phyloP scores from a whole-genome alignment of 2,329 filamentous ascomycete species.

The Aspergillus novofumigatus region DNA sequence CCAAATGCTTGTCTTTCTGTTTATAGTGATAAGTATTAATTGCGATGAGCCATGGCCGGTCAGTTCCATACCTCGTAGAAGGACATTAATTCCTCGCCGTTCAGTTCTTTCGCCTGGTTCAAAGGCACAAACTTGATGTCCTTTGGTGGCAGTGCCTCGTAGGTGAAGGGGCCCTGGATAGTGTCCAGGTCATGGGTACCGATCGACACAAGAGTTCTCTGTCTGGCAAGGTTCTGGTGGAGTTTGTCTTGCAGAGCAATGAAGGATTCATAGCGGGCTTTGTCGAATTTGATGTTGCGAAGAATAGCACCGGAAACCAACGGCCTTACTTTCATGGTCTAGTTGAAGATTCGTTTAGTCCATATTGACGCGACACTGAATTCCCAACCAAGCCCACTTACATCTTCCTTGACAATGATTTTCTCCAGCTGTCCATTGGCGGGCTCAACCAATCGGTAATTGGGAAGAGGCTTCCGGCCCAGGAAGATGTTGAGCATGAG shows the following conservation, averaged over 20 bases:
- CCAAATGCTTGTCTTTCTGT: conserved; percentile 83
- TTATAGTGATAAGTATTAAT: conserved; percentile 11
- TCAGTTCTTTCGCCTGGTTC: conserved; percentile 88
- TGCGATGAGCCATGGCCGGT: not conserved
- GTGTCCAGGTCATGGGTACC: conserved; percentile 96
- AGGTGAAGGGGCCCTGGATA: conserved; percentile 89
- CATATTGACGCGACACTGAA: not conserved
- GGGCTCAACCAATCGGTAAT: conserved; percentile 72
- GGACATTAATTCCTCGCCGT: conserved; percentile 80
- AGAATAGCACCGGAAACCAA: conserved; percentile 87
- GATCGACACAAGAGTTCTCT: conserved; percentile 91
- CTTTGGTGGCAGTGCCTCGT: conserved; percentile 86
- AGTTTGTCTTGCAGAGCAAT: conserved; percentile 97
- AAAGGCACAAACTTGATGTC: conserved; percentile 87
- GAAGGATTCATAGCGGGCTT: conserved; percentile 93
- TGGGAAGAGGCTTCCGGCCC: conserved; percentile 68
- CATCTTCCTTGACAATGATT: conserved; percentile 70
- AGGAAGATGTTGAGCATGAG: conserved; percentile 95
- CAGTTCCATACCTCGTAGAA: conserved; percentile 66
- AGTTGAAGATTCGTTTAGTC: conserved; percentile 1
- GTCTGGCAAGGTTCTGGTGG: conserved; percentile 89
- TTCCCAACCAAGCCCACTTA: conserved; percentile 27
- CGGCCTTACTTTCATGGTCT: conserved; percentile 75
- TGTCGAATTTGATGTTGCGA: conserved; percentile 84
- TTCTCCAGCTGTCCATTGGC: conserved; percentile 69